Evolutionary conservation across 208 protist species (phyloP).

Genomic region (Acanthamoeba sp.): DNA sequence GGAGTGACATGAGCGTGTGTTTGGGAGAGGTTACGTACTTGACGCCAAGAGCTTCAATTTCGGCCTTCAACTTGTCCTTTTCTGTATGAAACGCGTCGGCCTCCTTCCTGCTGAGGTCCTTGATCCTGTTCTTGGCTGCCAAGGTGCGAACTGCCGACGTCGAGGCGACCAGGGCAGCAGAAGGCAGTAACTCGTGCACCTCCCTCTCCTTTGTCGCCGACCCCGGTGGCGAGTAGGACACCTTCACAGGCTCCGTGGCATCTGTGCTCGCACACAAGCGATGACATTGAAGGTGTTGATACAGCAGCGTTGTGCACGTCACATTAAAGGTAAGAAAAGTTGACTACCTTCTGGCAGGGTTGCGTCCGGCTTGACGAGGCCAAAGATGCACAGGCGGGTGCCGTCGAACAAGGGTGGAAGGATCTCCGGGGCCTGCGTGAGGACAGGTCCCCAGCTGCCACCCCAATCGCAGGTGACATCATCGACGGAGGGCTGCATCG

Average conservation of each 20-base stretch:
- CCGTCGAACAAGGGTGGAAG: slow-evolving; percentile 46
- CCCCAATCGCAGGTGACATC: slow-evolving; percentile 33
- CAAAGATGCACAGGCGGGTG: slow-evolving; percentile 31
- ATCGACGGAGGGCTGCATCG: slow-evolving; percentile 62
- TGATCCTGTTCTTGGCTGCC: background rate
- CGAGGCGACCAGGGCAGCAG: background rate
- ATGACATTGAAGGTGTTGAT: background rate
- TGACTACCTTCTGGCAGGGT: background rate
- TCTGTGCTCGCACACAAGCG: background rate
- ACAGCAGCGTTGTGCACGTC: no score
- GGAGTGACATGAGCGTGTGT: background rate
- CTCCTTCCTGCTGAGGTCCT: background rate
- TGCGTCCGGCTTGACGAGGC: background rate
- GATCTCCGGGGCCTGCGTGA: background rate
- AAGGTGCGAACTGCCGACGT: background rate
- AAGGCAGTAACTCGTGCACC: background rate
- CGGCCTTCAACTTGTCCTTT: background rate
- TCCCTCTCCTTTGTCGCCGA: background rate
- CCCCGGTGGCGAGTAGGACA: background rate
- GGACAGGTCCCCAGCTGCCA: background rate
- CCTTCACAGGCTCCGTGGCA: background rate
- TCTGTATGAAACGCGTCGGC: background rate
- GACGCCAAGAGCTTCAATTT: background rate
- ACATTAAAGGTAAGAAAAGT: background rate
- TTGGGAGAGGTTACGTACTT: background rate